Evolutionary conservation across 2,329 filamentous ascomycete species (phyloP).

Genomic region (Venturia carpophila): DNA sequence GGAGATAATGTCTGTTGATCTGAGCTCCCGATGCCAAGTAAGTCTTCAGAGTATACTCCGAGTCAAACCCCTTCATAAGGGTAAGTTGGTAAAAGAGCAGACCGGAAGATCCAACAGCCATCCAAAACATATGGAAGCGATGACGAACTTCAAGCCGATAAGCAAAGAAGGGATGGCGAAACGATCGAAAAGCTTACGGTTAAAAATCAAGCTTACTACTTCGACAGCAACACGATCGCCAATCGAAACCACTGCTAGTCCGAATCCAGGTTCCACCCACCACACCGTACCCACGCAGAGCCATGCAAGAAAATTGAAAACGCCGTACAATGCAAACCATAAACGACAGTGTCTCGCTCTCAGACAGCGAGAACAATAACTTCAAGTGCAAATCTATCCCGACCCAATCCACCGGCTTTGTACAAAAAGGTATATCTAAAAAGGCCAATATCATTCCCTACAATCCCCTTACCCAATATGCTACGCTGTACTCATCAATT

Average conservation of each 20-base stretch:
- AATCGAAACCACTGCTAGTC: neutral
- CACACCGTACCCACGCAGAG: neutral
- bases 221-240: neutral
- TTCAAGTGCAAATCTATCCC: neutral
- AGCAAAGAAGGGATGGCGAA: neutral
- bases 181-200: neutral
- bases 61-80: too few species aligned
- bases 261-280: neutral
- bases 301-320: neutral
- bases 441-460: neutral
- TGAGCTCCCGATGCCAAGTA: too few species aligned
- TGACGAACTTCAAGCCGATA: too few species aligned
- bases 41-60: too few species aligned
- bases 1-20: too few species aligned
- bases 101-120: too few species aligned
- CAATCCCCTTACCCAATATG: neutral
- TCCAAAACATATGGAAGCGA: too few species aligned
- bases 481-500: neutral
- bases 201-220: conserved; percentile 6
- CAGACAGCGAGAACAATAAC: neutral
- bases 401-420: neutral
- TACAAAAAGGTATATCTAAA: neutral
- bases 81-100: too few species aligned
- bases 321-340: conserved; percentile 1
- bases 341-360: neutral